Conservation (phyloP, 164 flowering plant species). For the Cinnamomum chago region DNA sequence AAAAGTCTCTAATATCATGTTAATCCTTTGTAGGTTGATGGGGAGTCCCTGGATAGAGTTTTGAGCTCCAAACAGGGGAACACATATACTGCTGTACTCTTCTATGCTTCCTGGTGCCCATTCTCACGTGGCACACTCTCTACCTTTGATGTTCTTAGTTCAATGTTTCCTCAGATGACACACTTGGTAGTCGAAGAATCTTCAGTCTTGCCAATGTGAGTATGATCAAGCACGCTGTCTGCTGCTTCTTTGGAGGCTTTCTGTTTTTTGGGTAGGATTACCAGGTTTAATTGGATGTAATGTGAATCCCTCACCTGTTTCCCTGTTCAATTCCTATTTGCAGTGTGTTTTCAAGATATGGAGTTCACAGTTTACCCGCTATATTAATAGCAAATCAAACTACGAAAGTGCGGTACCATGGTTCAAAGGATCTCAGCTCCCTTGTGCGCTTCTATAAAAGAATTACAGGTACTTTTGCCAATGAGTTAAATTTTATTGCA, state of each 20-base stretch:
- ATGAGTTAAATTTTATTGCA: not conserved
- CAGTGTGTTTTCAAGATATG: conserved; percentile 87
- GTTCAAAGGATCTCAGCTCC: conserved; percentile 48
- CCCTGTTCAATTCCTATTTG: conserved; percentile 1
- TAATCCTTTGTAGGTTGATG: conserved; percentile 28
- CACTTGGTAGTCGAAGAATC: conserved; percentile 74
- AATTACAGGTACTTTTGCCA: conserved; percentile 1
- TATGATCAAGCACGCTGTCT: not conserved
- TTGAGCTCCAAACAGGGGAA: conserved; percentile 30
- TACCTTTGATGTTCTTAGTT: conserved; percentile 53
- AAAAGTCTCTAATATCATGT: not conserved
- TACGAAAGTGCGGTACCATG: conserved; percentile 29
- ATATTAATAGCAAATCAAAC: conserved; percentile 57
- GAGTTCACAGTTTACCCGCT: conserved; percentile 78
- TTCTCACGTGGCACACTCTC: conserved; percentile 44
- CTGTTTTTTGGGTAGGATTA: not conserved
- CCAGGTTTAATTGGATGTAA: not conserved
- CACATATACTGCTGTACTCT: conserved; percentile 46
- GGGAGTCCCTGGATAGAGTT: conserved; percentile 48
- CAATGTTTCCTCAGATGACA: conserved; percentile 73
- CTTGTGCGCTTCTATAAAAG: conserved; percentile 1
- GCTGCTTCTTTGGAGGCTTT: not conserved
- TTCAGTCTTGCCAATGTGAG: conserved; percentile 71
- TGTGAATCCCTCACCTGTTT: not conserved
- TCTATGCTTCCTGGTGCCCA: conserved; percentile 84